Conservation (phyloP, 1,284 basidiomycete species). For the Cerrena zonata region DNA sequence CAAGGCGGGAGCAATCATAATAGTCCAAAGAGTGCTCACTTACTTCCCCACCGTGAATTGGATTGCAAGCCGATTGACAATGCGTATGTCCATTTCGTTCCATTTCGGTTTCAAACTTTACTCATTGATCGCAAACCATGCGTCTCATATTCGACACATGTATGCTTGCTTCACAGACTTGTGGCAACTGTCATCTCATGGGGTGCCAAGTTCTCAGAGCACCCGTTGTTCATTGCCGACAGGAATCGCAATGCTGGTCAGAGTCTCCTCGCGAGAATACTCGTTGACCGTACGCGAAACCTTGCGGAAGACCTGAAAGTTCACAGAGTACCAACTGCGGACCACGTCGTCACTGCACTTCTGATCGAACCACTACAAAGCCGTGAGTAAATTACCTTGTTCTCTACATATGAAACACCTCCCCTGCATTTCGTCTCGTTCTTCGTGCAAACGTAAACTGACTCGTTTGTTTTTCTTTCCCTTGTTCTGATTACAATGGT, state of each 20-base stretch:
- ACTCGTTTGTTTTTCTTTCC: slow-evolving; percentile 5
- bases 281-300: slow-evolving; percentile 76
- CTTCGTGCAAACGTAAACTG: slow-evolving; percentile 7
- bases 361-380: slow-evolving; percentile 76
- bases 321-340: slow-evolving; percentile 70
- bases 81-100: slow-evolving; percentile 8
- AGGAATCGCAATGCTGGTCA: slow-evolving; percentile 65
- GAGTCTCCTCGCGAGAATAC: slow-evolving; percentile 70
- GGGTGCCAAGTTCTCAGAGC: slow-evolving; percentile 88
- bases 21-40: slow-evolving; percentile 3
- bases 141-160: not conserved
- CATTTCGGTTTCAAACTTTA: not conserved
- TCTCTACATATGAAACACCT: not conserved
- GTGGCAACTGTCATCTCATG: slow-evolving; percentile 87
- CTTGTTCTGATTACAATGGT: slow-evolving; percentile 4
- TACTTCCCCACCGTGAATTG: not conserved
- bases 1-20: slow-evolving; percentile 1
- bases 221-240: slow-evolving; percentile 75
- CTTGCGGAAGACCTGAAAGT: slow-evolving; percentile 82
- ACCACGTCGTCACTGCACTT: slow-evolving; percentile 75
- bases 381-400: slow-evolving; percentile 49
- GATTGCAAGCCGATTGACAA: slow-evolving; percentile 14
- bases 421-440: not conserved
- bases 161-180: slow-evolving; percentile 30
- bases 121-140: not conserved